Base-by-base conservation (phyloP, 2,329 filamentous ascomycete species). In the Diaporthe eres region DNA sequence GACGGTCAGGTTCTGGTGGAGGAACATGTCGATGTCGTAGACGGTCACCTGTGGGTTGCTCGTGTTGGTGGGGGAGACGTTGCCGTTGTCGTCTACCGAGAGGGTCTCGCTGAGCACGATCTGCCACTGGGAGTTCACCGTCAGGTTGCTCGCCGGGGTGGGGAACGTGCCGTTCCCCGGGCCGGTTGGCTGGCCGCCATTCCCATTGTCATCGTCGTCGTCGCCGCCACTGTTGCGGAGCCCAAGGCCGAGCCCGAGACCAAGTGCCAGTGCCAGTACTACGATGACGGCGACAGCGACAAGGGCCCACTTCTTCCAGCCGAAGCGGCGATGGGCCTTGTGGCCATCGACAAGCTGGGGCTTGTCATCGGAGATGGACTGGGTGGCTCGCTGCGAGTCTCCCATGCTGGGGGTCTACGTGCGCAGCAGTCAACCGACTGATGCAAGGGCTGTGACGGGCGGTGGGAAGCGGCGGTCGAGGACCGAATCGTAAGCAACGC, bases 21-120 rank as follows among this genome's bases (percentile, higher is more conserved):
- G 85, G 81, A 92, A 91, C 17, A 92, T 85, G 76, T 91, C 86
- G 75, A 93, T 91, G 81, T 93, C 91, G 81, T 89, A 93, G 60
- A 93, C 84, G 6, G 86, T 84, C 0, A 91, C 89, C 77, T 92
- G 85, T 12, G 87, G 86, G 28, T 79, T 77, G 51, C 82, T 79
- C 31, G 81, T 79, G 22, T 81, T 80, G 72, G 85, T 84, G 79
- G 87, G 82, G 78, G 89, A 81, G 82, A 84, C 82, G 17, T 81
- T 78, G 72, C 84, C 84, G 79, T 87, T 82, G 79, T 89, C 81
- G 81, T 84, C 82, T 68, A 85, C 79, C 34, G 79, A 74, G 61
- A 90, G 81, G 71, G 83, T 82, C 72, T 84, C 82, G 68, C 79
- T 82, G 28, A 94, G 87, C 60, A 92, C 85, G 72, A 93, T 93